phyloP scores from a whole-genome alignment of 148 eudicot genomes.

The Chenopodium suecicum region DNA sequence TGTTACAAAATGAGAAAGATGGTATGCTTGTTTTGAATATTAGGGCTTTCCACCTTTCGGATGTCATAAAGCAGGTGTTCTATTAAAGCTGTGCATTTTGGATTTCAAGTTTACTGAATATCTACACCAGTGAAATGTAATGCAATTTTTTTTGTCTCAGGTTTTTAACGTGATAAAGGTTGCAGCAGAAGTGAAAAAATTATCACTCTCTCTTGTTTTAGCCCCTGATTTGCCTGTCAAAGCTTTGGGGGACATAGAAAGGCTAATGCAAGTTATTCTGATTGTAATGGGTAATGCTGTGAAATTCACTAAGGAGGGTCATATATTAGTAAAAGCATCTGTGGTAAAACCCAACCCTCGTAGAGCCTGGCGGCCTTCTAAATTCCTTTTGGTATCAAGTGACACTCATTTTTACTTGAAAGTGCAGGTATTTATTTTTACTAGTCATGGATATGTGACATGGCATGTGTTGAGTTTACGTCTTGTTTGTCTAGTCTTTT shows the following conservation, averaged over 20 bases:
- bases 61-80: constrained; percentile 51
- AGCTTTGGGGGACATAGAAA: constrained; percentile 67
- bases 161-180: constrained; percentile 52
- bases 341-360: constrained; percentile 45
- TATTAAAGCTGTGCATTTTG: not conserved
- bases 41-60: constrained; percentile 47
- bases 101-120: not conserved
- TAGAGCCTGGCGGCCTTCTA: constrained; percentile 50
- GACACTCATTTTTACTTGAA: constrained; percentile 52
- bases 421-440: constrained; percentile 48
- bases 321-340: constrained; percentile 50
- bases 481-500: not conserved
- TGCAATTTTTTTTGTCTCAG: constrained; percentile 27
- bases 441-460: not conserved
- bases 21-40: constrained; percentile 47
- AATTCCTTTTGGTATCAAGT: constrained; percentile 38
- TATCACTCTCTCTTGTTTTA: constrained; percentile 44
- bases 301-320: constrained; percentile 65
- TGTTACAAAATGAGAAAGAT: constrained; percentile 51
- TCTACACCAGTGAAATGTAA: not conserved
- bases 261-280: constrained; percentile 61
- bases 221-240: constrained; percentile 52
- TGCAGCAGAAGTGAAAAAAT: constrained; percentile 54
- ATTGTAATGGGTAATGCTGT: constrained; percentile 69
- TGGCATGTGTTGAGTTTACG: not conserved